Evolutionary conservation across 2,329 filamentous ascomycete genomes (phyloP).

Genomic region (Trichoderma breve): DNA sequence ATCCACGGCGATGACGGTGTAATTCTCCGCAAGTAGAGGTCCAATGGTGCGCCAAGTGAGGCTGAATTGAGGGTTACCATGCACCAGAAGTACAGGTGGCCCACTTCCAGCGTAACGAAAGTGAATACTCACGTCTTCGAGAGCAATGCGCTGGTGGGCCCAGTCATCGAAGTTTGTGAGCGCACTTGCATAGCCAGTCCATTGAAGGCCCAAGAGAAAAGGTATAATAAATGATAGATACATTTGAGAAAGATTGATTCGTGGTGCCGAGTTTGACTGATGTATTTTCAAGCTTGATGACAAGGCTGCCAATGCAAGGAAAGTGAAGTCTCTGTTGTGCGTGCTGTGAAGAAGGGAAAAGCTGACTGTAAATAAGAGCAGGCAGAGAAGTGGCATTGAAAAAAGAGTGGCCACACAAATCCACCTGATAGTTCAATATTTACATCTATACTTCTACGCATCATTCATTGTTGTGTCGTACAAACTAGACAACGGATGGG

Average conservation of each 20-base stretch:
- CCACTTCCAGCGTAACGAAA: slow-evolving; percentile 42
- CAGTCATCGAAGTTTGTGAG: slow-evolving; percentile 34
- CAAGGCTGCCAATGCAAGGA: background rate
- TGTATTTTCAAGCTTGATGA: background rate
- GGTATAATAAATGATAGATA: background rate
- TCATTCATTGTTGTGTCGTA: background rate
- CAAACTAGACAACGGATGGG: background rate
- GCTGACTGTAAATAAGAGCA: background rate
- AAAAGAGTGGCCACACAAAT: background rate
- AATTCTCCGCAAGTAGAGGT: slow-evolving; percentile 41
- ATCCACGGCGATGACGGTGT: slow-evolving; percentile 44
- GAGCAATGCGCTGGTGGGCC: slow-evolving; percentile 36
- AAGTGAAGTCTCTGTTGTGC: background rate
- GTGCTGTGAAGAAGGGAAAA: background rate
- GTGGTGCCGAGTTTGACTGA: background rate
- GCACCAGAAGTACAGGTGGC: slow-evolving; percentile 40
- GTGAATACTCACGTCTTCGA: slow-evolving; percentile 42
- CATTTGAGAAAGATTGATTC: background rate
- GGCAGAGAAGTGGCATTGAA: background rate
- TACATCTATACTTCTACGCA: accelerated
- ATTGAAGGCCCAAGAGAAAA: background rate
- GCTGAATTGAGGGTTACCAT: slow-evolving; percentile 42
- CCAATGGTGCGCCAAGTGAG: slow-evolving; percentile 39
- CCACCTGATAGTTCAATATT: background rate
- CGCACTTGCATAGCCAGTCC: background rate